phyloP scores from a whole-genome alignment of 2,329 filamentous ascomycete species.

The Akanthomyces dipterigenus region DNA sequence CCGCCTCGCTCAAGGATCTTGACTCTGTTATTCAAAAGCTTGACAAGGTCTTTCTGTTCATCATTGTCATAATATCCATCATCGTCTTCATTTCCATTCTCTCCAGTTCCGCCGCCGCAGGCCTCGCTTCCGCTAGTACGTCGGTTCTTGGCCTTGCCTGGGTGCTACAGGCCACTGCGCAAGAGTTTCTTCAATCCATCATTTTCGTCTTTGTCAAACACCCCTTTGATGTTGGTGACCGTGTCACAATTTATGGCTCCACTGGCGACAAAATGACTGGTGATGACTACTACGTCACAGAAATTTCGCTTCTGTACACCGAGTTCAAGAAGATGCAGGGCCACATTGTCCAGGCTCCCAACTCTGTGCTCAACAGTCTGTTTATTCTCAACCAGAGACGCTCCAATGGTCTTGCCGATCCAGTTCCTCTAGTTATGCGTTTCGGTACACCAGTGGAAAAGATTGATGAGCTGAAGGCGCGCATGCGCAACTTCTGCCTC shows the following conservation, averaged over 20 bases:
- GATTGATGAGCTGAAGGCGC: conserved; percentile 73
- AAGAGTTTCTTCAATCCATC: conserved; percentile 89
- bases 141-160: conserved; percentile 84
- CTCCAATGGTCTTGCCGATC: conserved; percentile 81
- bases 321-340: conserved; percentile 99
- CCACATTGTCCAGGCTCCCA: conserved; percentile 90
- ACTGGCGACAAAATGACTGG: conserved; percentile 71
- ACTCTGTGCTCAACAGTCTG: conserved; percentile 84
- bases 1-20: conserved; percentile 87
- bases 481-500: conserved; percentile 75
- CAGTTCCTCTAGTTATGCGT: conserved; percentile 74
- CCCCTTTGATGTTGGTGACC: conserved; percentile 91
- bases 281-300: conserved; percentile 94
- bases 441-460: conserved; percentile 80
- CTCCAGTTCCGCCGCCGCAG: conserved; percentile 82
- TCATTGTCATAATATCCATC: conserved; percentile 72
- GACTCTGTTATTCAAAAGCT: conserved; percentile 90
- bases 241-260: conserved; percentile 86
- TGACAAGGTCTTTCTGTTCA: conserved; percentile 80
- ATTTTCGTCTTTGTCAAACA: conserved; percentile 98
- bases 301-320: conserved; percentile 87
- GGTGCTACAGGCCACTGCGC: conserved; percentile 86
- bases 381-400: conserved; percentile 95
- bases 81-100: conserved; percentile 86
- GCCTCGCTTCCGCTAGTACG: conserved; percentile 83